Evolutionary conservation across 495 filamentous ascomycete genomes (phyloP).

Genomic region (Evansstolkia leycettana): DNA sequence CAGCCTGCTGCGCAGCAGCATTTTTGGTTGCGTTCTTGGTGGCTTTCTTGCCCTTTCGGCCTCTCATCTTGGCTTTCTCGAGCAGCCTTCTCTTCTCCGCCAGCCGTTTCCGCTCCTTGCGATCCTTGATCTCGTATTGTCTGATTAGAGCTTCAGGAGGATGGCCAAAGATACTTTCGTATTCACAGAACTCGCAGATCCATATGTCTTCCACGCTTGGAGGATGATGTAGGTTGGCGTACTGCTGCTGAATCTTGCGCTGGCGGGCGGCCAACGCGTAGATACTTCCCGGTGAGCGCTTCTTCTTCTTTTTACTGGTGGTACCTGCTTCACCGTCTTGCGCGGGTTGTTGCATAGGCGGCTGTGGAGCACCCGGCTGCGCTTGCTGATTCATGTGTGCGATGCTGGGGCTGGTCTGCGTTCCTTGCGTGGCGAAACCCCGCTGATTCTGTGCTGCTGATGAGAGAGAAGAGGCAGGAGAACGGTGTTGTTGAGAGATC

Average conservation of each 20-base stretch:
- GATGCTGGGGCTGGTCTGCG: constrained; percentile 50
- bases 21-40: constrained; percentile 53
- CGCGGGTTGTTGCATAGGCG: constrained; percentile 14
- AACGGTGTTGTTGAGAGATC: constrained; percentile 19
- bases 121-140: constrained; percentile 90
- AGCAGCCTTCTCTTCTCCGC: constrained; percentile 74
- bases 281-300: constrained; percentile 39
- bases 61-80: constrained; percentile 93
- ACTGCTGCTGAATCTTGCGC: constrained; percentile 57
- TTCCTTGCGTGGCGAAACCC: constrained; percentile 43
- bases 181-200: constrained; percentile 92
- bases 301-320: constrained; percentile 41
- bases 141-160: constrained; percentile 76
- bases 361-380: constrained; percentile 11
- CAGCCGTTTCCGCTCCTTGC: constrained; percentile 65
- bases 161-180: constrained; percentile 73
- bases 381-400: constrained; percentile 19
- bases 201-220: constrained; percentile 67
- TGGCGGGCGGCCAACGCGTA: constrained; percentile 54
- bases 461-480: constrained; percentile 19
- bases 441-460: constrained; percentile 19
- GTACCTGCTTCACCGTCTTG: constrained; percentile 22
- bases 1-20: constrained; percentile 18
- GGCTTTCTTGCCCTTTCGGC: constrained; percentile 67
- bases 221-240: constrained; percentile 64